These are phyloP conservation scores for Blastocystis sp. DNA, from an alignment of 352 stramenopile species.

Conservation along the genomic window DNA sequence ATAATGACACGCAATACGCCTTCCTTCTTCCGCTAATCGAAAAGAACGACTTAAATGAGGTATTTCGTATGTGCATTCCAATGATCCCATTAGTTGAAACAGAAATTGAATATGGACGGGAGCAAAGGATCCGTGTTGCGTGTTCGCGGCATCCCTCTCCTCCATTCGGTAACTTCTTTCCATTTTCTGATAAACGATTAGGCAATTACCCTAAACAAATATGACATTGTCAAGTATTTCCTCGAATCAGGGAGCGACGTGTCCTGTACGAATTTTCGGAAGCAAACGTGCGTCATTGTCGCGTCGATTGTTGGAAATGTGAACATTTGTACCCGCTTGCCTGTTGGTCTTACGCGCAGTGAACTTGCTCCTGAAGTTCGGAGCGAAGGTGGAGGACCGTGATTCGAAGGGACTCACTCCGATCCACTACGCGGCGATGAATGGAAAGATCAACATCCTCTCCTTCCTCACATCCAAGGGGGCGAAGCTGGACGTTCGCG, in stretches of 20 bases:
- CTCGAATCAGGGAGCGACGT: slow-evolving; percentile 31
- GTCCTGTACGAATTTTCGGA: neutral
- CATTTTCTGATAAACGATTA: neutral
- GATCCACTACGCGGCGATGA: slow-evolving; percentile 33
- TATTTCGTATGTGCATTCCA: neutral
- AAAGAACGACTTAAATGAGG: neutral
- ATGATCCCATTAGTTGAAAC: neutral
- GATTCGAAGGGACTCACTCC: slow-evolving; percentile 55
- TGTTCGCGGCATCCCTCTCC: slow-evolving; percentile 27
- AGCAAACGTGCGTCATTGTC: slow-evolving; percentile 21
- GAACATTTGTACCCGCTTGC: slow-evolving; percentile 13
- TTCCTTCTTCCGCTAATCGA: neutral
- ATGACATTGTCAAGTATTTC: slow-evolving; percentile 49
- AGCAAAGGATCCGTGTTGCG: slow-evolving; percentile 17
- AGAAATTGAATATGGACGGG: neutral
- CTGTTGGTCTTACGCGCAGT: slow-evolving; percentile 1
- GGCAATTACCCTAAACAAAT: slow-evolving; percentile 54
- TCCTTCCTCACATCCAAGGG: slow-evolving; percentile 26
- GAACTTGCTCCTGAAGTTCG: slow-evolving; percentile 44
- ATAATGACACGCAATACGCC: slow-evolving; percentile 11
- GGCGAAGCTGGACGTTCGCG: slow-evolving; percentile 54
- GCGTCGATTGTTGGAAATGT: slow-evolving; percentile 48
- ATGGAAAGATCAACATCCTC: slow-evolving; percentile 34
- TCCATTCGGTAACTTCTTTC: slow-evolving; percentile 27
- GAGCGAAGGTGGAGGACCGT: slow-evolving; percentile 29